Percentiles rank a stretch among this genome's conserved stretches.
These are phyloP conservation scores for Balamuthia mandrillaris DNA, from an alignment of 208 protist genomes.

Conservation along the genomic window DNA sequence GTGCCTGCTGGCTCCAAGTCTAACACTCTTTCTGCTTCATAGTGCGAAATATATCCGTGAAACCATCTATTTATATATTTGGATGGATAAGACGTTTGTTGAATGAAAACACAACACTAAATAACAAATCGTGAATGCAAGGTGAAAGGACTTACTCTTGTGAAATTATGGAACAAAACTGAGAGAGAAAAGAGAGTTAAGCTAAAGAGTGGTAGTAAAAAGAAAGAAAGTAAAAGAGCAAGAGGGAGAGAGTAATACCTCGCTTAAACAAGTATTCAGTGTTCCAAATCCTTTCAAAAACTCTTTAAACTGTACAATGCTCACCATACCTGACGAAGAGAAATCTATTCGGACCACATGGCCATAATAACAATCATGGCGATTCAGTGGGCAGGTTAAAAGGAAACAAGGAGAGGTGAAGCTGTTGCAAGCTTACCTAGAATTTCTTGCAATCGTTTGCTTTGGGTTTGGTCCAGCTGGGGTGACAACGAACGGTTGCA, in stretches of 20 bases:
- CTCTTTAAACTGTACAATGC: slow-evolving; percentile 23
- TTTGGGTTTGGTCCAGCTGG: neutral
- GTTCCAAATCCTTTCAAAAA: slow-evolving; percentile 43
- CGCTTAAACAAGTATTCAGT: no score
- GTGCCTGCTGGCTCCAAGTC: slow-evolving; percentile 1
- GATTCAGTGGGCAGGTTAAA: neutral
- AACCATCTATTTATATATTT: slow-evolving; percentile 22
- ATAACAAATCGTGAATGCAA: no score
- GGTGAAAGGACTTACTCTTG: no score
- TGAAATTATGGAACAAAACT: no score
- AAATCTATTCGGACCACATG: neutral
- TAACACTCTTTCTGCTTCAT: slow-evolving; percentile 26
- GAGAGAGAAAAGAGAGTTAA: no score
- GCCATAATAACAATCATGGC: neutral
- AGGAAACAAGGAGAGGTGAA: neutral
- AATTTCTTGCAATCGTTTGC: neutral
- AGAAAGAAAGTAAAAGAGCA: no score
- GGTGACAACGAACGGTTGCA: neutral
- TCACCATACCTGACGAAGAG: slow-evolving; percentile 23
- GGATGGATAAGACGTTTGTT: neutral
- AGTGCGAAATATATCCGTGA: slow-evolving; percentile 12
- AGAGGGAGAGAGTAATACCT: no score
- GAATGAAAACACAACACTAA: no score
- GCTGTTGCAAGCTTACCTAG: neutral
- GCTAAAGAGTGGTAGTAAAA: no score